Conservation (phyloP, 805 yeast species). For the Blastobotrys americana region DNA sequence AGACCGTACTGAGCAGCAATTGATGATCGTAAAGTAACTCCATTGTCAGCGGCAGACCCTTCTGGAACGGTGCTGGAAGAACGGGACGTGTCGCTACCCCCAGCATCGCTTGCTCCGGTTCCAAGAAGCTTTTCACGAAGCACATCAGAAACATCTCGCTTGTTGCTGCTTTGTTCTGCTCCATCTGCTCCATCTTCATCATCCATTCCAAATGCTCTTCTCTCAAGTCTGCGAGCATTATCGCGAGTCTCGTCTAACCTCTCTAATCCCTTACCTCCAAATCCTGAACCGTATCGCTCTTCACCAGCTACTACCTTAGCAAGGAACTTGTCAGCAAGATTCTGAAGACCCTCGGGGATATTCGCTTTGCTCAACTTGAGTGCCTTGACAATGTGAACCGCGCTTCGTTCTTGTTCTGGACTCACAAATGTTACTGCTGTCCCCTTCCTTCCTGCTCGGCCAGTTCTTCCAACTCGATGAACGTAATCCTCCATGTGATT, state of each 20-base stretch:
- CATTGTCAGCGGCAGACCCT: background rate
- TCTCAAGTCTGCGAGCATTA: conserved; percentile 43
- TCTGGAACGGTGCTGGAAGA: background rate
- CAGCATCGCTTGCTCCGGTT: conserved; percentile 20
- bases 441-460: conserved; percentile 80
- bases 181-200: conserved; percentile 30
- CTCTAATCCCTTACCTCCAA: conserved; percentile 88
- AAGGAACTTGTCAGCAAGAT: conserved; percentile 49
- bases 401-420: conserved; percentile 52
- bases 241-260: conserved; percentile 60
- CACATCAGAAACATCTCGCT: too few species aligned
- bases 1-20: too few species aligned
- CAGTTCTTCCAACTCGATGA: conserved; percentile 94
- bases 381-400: conserved; percentile 64
- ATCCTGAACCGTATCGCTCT: conserved; percentile 62
- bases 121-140: too few species aligned
- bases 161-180: conserved; percentile 22
- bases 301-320: conserved; percentile 61
- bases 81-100: conserved; percentile 4
- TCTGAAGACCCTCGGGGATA: conserved; percentile 44
- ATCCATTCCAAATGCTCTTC: conserved; percentile 44
- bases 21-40: background rate
- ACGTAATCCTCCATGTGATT: conserved; percentile 91
- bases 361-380: conserved; percentile 49
- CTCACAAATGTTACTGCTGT: conserved; percentile 66